These are phyloP conservation scores for Biscutella laevigata DNA, from an alignment of 441 rosid species.

Conservation along the genomic window DNA sequence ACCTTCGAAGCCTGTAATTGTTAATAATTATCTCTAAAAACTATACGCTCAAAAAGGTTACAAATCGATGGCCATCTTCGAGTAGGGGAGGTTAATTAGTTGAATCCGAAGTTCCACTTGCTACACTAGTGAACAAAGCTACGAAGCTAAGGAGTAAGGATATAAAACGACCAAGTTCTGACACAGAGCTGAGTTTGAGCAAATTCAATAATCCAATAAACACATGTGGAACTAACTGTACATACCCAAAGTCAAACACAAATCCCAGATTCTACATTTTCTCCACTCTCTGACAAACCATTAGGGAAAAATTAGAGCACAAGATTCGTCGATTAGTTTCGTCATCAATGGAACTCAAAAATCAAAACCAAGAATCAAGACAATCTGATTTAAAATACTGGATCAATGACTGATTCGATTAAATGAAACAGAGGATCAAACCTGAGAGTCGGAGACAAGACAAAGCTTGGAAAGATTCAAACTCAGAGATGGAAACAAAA, in stretches of 20 bases:
- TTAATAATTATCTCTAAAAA: not conserved
- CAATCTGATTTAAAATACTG: not conserved
- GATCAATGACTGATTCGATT: not conserved
- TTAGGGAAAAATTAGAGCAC: not conserved
- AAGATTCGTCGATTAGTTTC: not conserved
- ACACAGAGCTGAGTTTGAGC: not conserved
- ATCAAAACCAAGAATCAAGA: not conserved
- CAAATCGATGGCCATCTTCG: not conserved
- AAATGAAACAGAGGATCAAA: not conserved
- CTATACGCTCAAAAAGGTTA: not conserved
- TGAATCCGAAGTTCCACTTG: not conserved
- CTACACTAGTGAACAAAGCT: not conserved
- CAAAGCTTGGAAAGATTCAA: constrained; percentile 7
- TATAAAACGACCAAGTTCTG: not conserved
- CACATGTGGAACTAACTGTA: not conserved
- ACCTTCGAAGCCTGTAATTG: too few relatives aligned
- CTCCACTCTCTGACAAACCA: not conserved
- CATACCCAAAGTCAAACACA: not conserved
- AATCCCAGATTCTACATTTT: constrained; percentile 2
- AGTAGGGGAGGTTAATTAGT: not conserved
- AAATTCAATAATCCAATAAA: not conserved
- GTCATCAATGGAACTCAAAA: not conserved
- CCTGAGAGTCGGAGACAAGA: constrained; percentile 14
- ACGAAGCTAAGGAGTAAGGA: not conserved
- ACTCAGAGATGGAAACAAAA: constrained; percentile 1